phyloP scores from a whole-genome alignment of 2,329 filamentous ascomycete species.

The Chrysoporthe cubensis region DNA sequence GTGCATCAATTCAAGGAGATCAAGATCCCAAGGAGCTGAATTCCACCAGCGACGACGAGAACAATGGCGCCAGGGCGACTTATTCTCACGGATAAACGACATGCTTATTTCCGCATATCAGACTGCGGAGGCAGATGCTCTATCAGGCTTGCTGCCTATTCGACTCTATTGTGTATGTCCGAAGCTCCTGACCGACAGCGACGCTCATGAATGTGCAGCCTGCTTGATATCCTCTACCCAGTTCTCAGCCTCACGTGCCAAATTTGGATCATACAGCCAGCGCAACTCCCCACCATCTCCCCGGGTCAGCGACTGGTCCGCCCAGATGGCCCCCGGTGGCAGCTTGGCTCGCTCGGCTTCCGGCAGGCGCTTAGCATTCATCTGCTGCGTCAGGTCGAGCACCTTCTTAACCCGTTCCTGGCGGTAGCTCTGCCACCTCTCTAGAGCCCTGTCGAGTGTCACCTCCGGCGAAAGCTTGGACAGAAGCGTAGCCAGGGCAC shows the following conservation, averaged over 20 bases:
- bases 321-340: slow-evolving; percentile 5
- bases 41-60: too few relatives aligned
- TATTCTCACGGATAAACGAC: too few relatives aligned
- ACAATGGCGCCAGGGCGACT: too few relatives aligned
- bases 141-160: too few relatives aligned
- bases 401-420: slow-evolving; percentile 52
- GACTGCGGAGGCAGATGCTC: too few relatives aligned
- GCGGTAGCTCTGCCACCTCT: slow-evolving; percentile 51
- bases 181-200: too few relatives aligned
- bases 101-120: too few relatives aligned
- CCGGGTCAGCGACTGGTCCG: background rate
- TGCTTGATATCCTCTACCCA: slow-evolving; percentile 31
- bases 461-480: background rate
- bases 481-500: slow-evolving; percentile 42
- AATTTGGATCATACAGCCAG: slow-evolving; percentile 48
- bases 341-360: slow-evolving; percentile 30
- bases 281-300: slow-evolving; percentile 39
- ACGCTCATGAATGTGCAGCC: background rate
- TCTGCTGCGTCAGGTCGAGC: slow-evolving; percentile 50
- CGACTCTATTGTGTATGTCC: too few relatives aligned
- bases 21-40: too few relatives aligned
- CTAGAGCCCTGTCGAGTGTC: slow-evolving; percentile 34
- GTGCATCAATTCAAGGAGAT: too few relatives aligned
- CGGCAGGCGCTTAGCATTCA: slow-evolving; percentile 52
- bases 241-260: slow-evolving; percentile 40